phyloP scores from a whole-genome alignment of 1,284 basidiomycete species.

The Peniophora sp. region DNA sequence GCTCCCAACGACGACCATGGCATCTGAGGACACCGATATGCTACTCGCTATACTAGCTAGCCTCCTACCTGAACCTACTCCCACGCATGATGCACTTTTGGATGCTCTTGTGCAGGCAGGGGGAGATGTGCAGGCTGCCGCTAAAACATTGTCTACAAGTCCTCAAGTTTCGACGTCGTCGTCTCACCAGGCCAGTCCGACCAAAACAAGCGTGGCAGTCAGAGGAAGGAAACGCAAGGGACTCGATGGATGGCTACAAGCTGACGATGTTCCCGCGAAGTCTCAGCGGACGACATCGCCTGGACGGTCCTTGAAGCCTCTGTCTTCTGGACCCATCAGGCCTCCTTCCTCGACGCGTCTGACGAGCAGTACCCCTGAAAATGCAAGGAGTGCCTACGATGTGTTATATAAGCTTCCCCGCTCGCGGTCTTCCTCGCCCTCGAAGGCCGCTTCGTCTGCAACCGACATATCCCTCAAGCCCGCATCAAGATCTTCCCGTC shows the following conservation, averaged over 20 bases:
- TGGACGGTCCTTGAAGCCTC: conserved; percentile 10
- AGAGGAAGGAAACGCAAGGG: conserved; percentile 32
- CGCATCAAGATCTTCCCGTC: background rate
- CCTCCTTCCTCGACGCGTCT: conserved; percentile 3
- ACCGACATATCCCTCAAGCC: too few species aligned
- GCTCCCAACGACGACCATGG: background rate
- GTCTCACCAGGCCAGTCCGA: too few species aligned
- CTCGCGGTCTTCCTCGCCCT: too few species aligned
- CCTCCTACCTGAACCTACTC: conserved; percentile 33
- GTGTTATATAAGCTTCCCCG: background rate
- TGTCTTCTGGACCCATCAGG: conserved; percentile 6
- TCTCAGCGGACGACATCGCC: conserved; percentile 14
- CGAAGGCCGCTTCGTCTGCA: too few species aligned
- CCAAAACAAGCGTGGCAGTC: background rate
- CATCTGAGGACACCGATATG: conserved; percentile 51
- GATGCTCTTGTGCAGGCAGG: conserved; percentile 52
- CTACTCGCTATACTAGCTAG: conserved; percentile 61
- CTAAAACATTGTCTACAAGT: conserved; percentile 22
- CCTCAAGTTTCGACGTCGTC: background rate
- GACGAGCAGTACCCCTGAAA: background rate
- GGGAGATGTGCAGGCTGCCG: conserved; percentile 58
- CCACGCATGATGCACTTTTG: conserved; percentile 37
- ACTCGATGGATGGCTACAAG: conserved; percentile 44
- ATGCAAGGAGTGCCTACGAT: conserved; percentile 1
- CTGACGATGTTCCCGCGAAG: conserved; percentile 18